Evolutionary conservation across 495 filamentous ascomycete species (phyloP), one percentile per base, ranked within the genome.

Genomic region (Aspergillus heteromorphus): DNA sequence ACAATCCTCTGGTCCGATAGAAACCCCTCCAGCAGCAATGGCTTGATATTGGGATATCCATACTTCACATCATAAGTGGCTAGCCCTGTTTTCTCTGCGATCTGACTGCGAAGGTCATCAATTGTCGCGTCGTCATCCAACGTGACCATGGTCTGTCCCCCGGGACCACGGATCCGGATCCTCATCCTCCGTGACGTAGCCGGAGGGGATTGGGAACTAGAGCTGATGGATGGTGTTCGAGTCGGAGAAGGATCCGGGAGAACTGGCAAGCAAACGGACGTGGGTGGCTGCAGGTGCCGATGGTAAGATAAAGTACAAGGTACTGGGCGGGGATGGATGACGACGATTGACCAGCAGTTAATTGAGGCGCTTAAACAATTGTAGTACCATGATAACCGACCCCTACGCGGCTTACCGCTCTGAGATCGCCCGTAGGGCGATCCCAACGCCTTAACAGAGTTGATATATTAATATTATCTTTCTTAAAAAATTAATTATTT

Each of bases 1-100:
- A 63, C 59, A 20, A 91, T 64, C 3, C 61, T 68, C 38, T 76
- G 77, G 2, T 72, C 58, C 11, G 73, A 34, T 62, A 76, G 58
- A 57, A 80, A 61, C 7, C 72, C 58, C 25, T 82, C 76, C 13
- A 89, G 74, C 23, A 80, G 69, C 11, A 98, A 77, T 16, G 83
- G 73, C 59, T 86, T 85, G 42, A 73, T 58, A 2, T 88, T 79
- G 2, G 93, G 93, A 67, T 89, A 97, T 17, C 92, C 91, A 66
- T 85, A 88, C 75, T 95, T 97, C 40, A 96, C 72, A 30, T 91
- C 84, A 59, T 92, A 89, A 25, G 53, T 52, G 53, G 42, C 63
- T 54, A 67, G 63, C 10, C 72, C 74, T 1, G 84, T 87, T 53
- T 74, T 75, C 49, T 81, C 71, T 23, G 65, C 66, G 51, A 90